Evolutionary conservation across 306 rosid species (phyloP), one percentile per base, ranked within the genome.

Genomic region (Acmispon strigosus): DNA sequence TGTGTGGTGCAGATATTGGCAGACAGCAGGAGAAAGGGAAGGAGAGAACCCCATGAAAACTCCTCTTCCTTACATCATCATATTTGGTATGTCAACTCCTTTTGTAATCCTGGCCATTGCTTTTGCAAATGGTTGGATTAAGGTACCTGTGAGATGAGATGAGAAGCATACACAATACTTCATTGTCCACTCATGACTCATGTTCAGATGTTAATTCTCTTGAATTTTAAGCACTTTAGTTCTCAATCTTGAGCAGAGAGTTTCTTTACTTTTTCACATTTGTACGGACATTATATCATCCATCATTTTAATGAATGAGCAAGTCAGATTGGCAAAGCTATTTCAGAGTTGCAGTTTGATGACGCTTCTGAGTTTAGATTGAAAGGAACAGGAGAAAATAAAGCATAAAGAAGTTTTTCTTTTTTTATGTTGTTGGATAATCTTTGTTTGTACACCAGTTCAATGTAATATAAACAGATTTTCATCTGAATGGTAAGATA

Each of bases 1-100:
- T 65, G 44, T 60, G 1, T 64, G 43, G 32, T 55, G 81, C 73
- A 90, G 96, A 90, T 94, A 91, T 66, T 94, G 99, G 99, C 97
- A 91, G 77, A 82, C 99, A 74, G 97, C 97, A 45, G 97, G 99
- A 67, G 90, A 94, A 69, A 88, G 97, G 64, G 96, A 87, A 85
- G 97, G 97, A 58, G 98, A 94, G 76, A 94, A 94, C 78, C 98
- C 98, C 18, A 90, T 94, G 98, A 90, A 58, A 84, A 89, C 97
- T 10, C 98, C 98, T 63, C 85, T 93, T 75, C 98, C 98, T 77
- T 93, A 90, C 78, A 93, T 93, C 8, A 90, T 93, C 85, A 81
- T 90, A 48, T 90, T 93, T 85, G 98, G 98, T 57, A 90, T 93
- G 97, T 90, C 98, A 24, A 93, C 99, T 8, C 97, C 99, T 69